Evolutionary conservation across 1,139 yeast genomes (phyloP).

Genomic region (Pichia inconspicua): DNA sequence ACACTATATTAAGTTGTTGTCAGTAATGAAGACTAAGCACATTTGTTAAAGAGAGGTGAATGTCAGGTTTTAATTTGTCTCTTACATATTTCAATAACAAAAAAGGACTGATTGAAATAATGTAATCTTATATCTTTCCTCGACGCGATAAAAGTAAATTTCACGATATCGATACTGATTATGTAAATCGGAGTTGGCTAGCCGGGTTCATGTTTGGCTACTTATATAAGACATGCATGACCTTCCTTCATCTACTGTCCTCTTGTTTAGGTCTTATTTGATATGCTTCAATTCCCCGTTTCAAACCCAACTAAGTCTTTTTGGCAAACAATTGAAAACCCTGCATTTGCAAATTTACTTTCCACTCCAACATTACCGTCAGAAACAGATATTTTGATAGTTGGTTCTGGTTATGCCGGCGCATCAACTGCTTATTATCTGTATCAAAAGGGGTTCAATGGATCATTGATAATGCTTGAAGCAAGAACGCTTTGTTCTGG

Average conservation of each 20-base stretch:
- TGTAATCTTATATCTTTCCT: background rate
- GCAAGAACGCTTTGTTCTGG: slow-evolving; percentile 39
- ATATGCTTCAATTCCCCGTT: background rate
- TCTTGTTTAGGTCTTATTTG: background rate
- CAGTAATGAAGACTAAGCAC: too few species aligned
- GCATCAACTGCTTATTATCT: slow-evolving; percentile 32
- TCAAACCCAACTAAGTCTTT: slow-evolving; percentile 11
- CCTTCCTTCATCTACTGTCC: too few species aligned
- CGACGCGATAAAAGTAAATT: background rate
- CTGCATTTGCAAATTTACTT: slow-evolving; percentile 11
- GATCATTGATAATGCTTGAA: slow-evolving; percentile 28
- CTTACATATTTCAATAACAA: too few species aligned
- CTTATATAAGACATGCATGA: too few species aligned
- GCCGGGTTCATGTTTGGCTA: background rate
- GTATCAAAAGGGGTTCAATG: slow-evolving; percentile 17
- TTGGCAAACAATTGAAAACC: slow-evolving; percentile 18
- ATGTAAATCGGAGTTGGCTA: background rate
- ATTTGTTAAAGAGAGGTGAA: too few species aligned
- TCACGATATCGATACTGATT: background rate
- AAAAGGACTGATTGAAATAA: too few species aligned
- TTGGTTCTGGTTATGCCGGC: slow-evolving; percentile 40
- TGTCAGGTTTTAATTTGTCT: too few species aligned
- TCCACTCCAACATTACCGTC: slow-evolving; percentile 16
- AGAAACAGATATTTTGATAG: slow-evolving; percentile 31
- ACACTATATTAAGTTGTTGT: too few species aligned